Conservation (phyloP, 1,284 basidiomycete genomes). For the Chalciporus sp. region DNA sequence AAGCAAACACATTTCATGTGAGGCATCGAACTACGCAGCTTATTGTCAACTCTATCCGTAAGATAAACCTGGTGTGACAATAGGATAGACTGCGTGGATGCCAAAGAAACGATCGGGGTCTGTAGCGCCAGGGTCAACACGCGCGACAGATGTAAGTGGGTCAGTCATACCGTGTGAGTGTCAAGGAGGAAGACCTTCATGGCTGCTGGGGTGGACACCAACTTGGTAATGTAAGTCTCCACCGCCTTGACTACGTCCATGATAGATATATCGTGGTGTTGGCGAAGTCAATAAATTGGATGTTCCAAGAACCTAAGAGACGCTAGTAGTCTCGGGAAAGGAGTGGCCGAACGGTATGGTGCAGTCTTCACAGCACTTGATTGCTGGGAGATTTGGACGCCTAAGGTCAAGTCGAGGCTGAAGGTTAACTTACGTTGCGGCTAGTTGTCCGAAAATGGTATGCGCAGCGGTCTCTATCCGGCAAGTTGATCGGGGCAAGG, state of each 20-base stretch:
- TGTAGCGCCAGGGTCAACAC: conserved; percentile 34
- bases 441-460: conserved; percentile 14
- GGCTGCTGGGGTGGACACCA: conserved; percentile 82
- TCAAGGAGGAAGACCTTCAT: conserved; percentile 99
- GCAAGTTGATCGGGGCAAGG: background rate
- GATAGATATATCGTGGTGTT: background rate
- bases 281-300: background rate
- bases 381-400: background rate
- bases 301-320: background rate
- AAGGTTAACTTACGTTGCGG: no score
- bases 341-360: background rate
- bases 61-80: conserved; percentile 98
- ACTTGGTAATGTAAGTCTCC: conserved; percentile 90
- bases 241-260: conserved; percentile 98
- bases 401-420: no score
- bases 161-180: conserved; percentile 79
- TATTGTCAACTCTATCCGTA: conserved; percentile 96
- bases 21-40: conserved; percentile 83
- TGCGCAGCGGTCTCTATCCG: background rate
- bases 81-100: conserved; percentile 92
- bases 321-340: background rate
- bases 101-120: conserved; percentile 97
- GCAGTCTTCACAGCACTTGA: background rate
- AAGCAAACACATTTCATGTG: conserved; percentile 98
- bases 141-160: background rate